These are phyloP conservation scores for Arthrobotrys megalospora DNA, from an alignment of 2,329 filamentous ascomycete species.

Conservation along the genomic window DNA sequence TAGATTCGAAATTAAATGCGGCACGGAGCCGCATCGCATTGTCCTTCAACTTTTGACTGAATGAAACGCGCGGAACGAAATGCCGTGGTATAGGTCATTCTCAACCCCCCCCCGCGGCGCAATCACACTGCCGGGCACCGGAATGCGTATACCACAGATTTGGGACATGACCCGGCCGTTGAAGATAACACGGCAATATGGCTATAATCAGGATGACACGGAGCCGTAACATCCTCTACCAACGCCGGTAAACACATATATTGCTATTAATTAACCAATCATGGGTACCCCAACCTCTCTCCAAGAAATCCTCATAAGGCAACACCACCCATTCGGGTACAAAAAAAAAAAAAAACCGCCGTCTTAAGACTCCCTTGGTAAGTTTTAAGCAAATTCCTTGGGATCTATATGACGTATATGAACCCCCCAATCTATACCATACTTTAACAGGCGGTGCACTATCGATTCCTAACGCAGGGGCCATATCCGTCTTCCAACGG, in stretches of 20 bases:
- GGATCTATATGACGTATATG: conserved; percentile 4
- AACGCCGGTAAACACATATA: too few species aligned
- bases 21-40: too few species aligned
- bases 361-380: too few species aligned
- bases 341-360: not conserved
- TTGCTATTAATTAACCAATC: not conserved
- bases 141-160: too few species aligned
- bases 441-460: conserved; percentile 1
- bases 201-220: not conserved
- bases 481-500: not conserved
- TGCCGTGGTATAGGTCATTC: too few species aligned
- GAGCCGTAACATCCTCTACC: too few species aligned
- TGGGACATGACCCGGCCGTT: too few species aligned
- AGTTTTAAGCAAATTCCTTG: not conserved
- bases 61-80: too few species aligned
- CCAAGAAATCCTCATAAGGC: not conserved
- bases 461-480: conserved; percentile 14
- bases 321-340: not conserved
- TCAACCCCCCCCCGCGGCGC: too few species aligned
- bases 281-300: conserved; percentile 4
- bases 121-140: too few species aligned
- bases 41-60: too few species aligned
- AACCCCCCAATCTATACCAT: not conserved
- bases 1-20: too few species aligned
- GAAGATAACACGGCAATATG: not conserved